These are phyloP conservation scores for Macrotyloma uniflorum DNA, from an alignment of 306 rosid species.

Conservation along the genomic window DNA sequence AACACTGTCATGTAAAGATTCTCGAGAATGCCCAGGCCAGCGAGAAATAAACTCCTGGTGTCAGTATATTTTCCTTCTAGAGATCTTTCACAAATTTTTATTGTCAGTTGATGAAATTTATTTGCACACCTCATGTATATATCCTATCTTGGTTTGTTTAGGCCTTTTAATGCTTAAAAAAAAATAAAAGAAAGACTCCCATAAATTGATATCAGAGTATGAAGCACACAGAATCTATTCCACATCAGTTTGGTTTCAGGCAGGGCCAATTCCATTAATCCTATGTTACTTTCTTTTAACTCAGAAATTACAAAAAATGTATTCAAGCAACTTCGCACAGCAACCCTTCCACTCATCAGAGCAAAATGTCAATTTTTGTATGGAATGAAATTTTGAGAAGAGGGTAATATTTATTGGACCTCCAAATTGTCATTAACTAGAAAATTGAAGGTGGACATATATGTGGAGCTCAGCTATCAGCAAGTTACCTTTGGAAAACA, in stretches of 20 bases:
- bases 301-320: background rate
- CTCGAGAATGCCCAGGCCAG: background rate
- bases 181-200: background rate
- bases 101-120: conserved; percentile 4
- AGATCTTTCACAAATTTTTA: background rate
- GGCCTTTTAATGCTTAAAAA: no score
- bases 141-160: background rate
- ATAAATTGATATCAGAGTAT: background rate
- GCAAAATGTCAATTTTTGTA: background rate
- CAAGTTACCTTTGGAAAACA: conserved; percentile 64
- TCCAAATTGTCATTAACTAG: conserved; percentile 4
- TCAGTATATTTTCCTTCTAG: background rate
- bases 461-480: conserved; percentile 28
- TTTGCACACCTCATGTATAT: background rate
- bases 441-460: conserved; percentile 1
- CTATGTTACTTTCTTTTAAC: background rate
- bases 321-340: background rate
- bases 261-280: background rate
- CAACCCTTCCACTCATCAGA: background rate
- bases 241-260: background rate
- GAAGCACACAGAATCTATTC: background rate
- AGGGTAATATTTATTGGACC: conserved; percentile 6
- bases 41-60: background rate
- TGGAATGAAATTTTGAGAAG: background rate
- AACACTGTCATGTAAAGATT: background rate